phyloP scores from a whole-genome alignment of 2,329 filamentous ascomycete genomes.

The Zymoseptoria tritici region DNA sequence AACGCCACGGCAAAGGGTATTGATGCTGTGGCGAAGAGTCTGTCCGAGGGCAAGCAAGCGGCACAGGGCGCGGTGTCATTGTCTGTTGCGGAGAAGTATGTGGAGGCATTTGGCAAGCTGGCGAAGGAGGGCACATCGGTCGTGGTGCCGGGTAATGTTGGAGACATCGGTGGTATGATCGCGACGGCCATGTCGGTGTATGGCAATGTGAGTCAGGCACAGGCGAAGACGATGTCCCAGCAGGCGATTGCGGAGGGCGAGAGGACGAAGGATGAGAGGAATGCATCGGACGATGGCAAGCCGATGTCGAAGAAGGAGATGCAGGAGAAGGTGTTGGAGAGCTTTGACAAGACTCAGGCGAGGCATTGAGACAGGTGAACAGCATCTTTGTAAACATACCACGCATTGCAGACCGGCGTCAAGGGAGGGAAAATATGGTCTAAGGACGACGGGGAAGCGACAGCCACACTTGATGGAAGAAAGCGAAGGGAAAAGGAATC shows the following conservation, averaged over 20 bases:
- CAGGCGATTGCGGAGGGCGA: conserved; percentile 27
- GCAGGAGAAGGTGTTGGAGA: conserved; percentile 33
- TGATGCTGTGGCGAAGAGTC: conserved; percentile 63
- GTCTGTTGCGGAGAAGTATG: conserved; percentile 93
- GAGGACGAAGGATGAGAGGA: conserved; percentile 4
- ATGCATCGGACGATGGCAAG: conserved; percentile 5
- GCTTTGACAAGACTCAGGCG: conserved; percentile 32
- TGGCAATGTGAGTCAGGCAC: conserved; percentile 79
- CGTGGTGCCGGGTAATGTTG: conserved; percentile 92
- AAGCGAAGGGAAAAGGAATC: neutral
- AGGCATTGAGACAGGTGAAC: conserved; percentile 24
- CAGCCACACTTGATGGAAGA: neutral
- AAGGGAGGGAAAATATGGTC: neutral
- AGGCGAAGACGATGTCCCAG: conserved; percentile 60
- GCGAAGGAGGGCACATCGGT: conserved; percentile 94
- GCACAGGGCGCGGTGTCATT: conserved; percentile 81
- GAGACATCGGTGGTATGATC: conserved; percentile 94
- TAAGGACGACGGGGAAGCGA: neutral
- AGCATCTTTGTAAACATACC: neutral
- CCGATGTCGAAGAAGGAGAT: conserved; percentile 24
- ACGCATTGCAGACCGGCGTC: neutral
- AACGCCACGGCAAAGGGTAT: conserved; percentile 81
- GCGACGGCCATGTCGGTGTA: conserved; percentile 92
- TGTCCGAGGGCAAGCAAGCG: conserved; percentile 59
- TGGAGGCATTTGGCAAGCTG: conserved; percentile 85